Evolutionary conservation across 179 eudicot species (phyloP).

Genomic region (Amaranthus tricolor): DNA sequence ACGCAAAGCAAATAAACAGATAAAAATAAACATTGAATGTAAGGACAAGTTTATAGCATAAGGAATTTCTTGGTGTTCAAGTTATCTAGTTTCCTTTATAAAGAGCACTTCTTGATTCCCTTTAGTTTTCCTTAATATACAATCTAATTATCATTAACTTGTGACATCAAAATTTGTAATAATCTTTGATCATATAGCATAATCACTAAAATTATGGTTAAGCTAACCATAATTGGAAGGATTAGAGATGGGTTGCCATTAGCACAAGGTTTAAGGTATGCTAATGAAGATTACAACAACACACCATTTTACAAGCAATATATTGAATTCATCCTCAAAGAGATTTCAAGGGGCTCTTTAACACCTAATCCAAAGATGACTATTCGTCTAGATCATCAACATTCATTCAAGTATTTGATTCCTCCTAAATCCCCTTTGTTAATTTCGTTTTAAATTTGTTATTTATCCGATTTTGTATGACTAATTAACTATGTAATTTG

Average conservation of each 20-base stretch:
- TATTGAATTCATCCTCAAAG: constrained; percentile 49
- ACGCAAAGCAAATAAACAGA: constrained; percentile 16
- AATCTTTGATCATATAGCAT: constrained; percentile 2
- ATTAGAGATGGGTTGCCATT: constrained; percentile 50
- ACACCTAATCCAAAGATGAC: constrained; percentile 34
- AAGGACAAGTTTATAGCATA: constrained; percentile 8
- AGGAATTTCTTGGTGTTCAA: constrained; percentile 25
- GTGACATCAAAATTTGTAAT: neutral
- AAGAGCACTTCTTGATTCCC: neutral
- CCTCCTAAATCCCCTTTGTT: neutral
- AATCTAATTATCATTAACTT: neutral
- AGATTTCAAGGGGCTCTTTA: constrained; percentile 42
- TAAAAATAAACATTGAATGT: neutral
- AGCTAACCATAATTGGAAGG: constrained; percentile 52
- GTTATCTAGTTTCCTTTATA: constrained; percentile 7
- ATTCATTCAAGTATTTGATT: constrained; percentile 42
- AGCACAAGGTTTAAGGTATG: constrained; percentile 44
- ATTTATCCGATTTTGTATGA: neutral
- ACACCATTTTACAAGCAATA: constrained; percentile 38
- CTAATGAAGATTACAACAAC: constrained; percentile 26
- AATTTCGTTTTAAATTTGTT: neutral
- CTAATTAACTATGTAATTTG: neutral
- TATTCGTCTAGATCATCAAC: constrained; percentile 40
- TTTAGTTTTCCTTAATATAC: neutral
- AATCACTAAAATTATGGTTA: constrained; percentile 31